Base-by-base conservation (phyloP, 2,329 filamentous ascomycete genomes). In the Lomentospora prolificans region DNA sequence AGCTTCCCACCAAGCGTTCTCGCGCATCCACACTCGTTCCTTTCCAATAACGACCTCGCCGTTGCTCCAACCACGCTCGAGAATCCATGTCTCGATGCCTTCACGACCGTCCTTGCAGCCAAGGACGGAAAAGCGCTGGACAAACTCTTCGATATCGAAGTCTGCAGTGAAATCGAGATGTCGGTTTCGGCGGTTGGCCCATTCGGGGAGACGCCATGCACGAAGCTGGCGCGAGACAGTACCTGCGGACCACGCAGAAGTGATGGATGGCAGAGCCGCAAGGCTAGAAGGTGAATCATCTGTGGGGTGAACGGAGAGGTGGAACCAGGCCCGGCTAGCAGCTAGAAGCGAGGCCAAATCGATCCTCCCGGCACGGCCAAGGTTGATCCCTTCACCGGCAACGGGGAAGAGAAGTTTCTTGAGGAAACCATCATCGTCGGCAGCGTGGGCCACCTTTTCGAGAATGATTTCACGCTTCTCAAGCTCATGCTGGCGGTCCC, bases 61-160 rank as follows among this genome's bases (percentile, higher is more conserved):
- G 63, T 99, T 99, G 72, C 90, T 96, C 94, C 94, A 99, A 1
- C 94, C 94, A 57, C 94, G 85, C 70, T 97, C 91, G 52, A 97
- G 79, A 57, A 95, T 79, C 90, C 92, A 99, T 64, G 81, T 95
- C 66, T 97, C 90, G 55, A 96, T 90, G 51, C 92, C 94, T 60
- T 99, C 94, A 60, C 84, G 84, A 57, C 94, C 94, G 60, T 95
- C 90, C 62, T 86, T 82, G 69, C 94, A 99, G 12, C 94, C 94
- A 0, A 99, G 79, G 4, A 82, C 76, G 4, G 84, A 77, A 67
- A 96, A 99, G 48, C 94, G 84, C 62, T 86, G 84, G 19, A 85
- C 81, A 64, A 99, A 97, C 67, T 99, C 94, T 14, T 96, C 89
- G 4, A 91, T 75, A 64, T 99, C 94, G 62, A 97, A 99, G 65